A percentile compares a stretch with the other conserved stretches of the same genome.
Conservation (phyloP, 345 rosid species). For the Salix exigua region DNA sequence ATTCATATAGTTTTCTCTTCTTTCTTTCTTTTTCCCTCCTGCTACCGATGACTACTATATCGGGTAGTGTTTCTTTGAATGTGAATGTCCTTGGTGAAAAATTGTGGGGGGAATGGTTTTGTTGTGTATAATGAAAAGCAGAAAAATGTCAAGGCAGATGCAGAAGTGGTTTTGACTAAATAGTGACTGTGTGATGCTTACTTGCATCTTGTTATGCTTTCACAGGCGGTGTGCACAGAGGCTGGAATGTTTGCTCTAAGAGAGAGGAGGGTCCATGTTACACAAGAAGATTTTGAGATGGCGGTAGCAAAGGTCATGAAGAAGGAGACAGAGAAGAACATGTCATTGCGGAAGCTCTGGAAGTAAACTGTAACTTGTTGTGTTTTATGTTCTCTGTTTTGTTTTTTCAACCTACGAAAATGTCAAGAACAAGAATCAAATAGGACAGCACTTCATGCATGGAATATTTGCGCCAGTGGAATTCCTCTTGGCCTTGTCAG, state of each 20-base stretch:
- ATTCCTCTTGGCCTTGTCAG: not conserved
- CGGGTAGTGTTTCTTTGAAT: not conserved
- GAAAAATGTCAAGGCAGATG: not conserved
- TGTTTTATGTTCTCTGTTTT: not conserved
- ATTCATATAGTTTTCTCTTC: not conserved
- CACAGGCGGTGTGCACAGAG: slow-evolving; percentile 98
- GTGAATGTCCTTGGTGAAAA: not conserved
- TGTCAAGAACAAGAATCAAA: not conserved
- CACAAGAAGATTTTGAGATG: slow-evolving; percentile 99
- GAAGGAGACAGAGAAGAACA: slow-evolving; percentile 98
- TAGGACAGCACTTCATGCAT: not conserved
- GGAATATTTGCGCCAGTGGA: not conserved
- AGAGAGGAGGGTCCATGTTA: slow-evolving; percentile 96
- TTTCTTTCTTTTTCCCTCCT: not conserved
- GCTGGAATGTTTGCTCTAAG: slow-evolving; percentile 99
- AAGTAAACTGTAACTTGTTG: slow-evolving; percentile 42
- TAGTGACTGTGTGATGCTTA: not conserved
- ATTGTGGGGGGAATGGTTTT: not conserved
- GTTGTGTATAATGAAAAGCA: not conserved
- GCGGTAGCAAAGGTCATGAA: slow-evolving; percentile 99
- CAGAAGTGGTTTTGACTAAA: not conserved
- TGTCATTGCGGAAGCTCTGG: slow-evolving; percentile 97
- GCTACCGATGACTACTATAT: not conserved
- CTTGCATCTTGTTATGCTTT: slow-evolving; percentile 3
- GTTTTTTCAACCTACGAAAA: not conserved